A percentile compares a stretch with the other conserved stretches of the same genome.
Conservation (phyloP, 306 rosid genomes). For the Vachellia pachyceras region DNA sequence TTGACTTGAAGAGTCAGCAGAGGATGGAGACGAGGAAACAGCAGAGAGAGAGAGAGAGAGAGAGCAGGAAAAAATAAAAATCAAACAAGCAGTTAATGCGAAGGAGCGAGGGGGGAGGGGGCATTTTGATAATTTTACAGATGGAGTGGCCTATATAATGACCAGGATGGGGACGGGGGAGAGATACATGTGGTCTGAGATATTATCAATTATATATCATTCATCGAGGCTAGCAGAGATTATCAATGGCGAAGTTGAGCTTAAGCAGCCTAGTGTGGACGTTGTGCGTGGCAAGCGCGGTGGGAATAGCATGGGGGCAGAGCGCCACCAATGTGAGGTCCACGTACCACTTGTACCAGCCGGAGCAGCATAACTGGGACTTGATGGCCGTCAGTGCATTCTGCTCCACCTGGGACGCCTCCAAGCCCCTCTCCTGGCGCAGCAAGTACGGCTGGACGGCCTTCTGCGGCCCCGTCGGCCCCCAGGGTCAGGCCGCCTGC, state of each 20-base stretch:
- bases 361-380: slow-evolving; percentile 5
- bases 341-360: background rate
- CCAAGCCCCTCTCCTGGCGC: background rate
- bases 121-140: background rate
- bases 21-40: too few relatives aligned
- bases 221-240: background rate
- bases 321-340: background rate
- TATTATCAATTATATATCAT: background rate
- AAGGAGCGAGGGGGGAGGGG: background rate
- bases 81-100: too few relatives aligned
- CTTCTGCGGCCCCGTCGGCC: background rate
- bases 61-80: too few relatives aligned
- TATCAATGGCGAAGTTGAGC: background rate
- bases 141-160: background rate
- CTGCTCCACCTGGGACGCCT: background rate
- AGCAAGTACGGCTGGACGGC: background rate
- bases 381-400: background rate
- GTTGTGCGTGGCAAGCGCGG: background rate
- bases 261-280: background rate
- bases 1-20: too few relatives aligned
- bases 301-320: background rate
- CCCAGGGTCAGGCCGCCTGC: background rate
- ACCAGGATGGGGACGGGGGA: background rate
- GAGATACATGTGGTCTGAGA: background rate
- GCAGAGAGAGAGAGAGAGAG: too few relatives aligned